Conservation (phyloP, 495 filamentous ascomycete genomes). For the Penicillium flavigenum region DNA sequence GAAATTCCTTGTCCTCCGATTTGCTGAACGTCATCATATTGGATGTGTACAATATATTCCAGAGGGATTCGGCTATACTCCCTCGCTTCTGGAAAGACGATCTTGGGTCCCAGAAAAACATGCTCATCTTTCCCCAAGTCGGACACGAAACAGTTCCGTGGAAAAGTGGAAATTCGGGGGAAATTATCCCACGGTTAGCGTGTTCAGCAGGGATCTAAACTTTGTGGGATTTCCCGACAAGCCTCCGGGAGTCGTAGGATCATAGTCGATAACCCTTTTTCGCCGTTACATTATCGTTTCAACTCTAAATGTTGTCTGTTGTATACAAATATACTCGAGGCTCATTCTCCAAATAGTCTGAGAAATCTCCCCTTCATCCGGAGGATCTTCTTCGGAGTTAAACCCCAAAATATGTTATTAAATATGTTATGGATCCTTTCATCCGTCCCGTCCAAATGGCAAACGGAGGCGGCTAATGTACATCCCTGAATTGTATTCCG, state of each 20-base stretch:
- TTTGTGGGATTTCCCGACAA: conserved; percentile 2
- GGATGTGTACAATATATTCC: background rate
- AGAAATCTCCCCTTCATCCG: background rate
- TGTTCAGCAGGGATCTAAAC: conserved; percentile 5
- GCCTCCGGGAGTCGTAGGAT: background rate
- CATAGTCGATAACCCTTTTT: background rate
- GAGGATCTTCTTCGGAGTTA: background rate
- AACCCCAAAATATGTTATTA: background rate
- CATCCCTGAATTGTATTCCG: background rate
- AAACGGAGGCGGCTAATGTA: background rate
- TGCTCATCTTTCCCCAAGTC: conserved; percentile 2
- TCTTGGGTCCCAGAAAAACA: background rate
- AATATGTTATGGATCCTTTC: background rate
- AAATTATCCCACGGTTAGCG: background rate
- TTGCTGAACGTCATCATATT: conserved; percentile 17
- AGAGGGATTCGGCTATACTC: background rate
- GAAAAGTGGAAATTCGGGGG: conserved; percentile 2
- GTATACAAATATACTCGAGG: background rate
- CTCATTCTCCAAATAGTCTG: background rate
- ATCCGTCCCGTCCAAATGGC: background rate
- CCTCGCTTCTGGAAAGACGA: conserved; percentile 1
- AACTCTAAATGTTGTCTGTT: background rate
- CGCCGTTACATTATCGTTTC: background rate
- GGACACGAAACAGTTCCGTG: background rate
- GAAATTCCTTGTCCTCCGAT: conserved; percentile 26